Evolutionary conservation across 2,329 filamentous ascomycete species (phyloP).

Genomic region (Onygena corvina): DNA sequence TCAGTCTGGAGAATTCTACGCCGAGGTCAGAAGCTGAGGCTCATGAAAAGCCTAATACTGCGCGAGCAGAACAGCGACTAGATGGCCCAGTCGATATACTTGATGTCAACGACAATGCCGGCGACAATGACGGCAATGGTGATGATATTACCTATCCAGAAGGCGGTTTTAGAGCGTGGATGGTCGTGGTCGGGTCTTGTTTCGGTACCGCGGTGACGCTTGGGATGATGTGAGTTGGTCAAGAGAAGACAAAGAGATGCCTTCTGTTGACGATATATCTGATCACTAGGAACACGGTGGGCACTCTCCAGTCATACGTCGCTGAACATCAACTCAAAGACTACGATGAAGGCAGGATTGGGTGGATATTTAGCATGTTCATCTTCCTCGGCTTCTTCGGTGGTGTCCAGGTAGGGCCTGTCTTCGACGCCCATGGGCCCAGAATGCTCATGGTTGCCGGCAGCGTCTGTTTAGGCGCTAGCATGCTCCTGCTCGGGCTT

Average conservation of each 20-base stretch:
- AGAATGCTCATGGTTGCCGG: slow-evolving; percentile 23
- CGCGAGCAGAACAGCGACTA: no score
- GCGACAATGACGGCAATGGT: no score
- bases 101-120: no score
- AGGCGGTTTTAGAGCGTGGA: slow-evolving; percentile 33
- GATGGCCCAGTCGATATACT: no score
- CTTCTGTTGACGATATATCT: not conserved
- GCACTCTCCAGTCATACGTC: slow-evolving; percentile 31
- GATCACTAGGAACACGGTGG: slow-evolving; percentile 27
- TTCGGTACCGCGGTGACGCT: slow-evolving; percentile 32
- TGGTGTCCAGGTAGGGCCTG: slow-evolving; percentile 26
- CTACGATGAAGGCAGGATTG: slow-evolving; percentile 21
- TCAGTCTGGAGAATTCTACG: no score
- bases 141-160: slow-evolving; percentile 26
- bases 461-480: slow-evolving; percentile 21
- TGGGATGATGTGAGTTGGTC: slow-evolving; percentile 23
- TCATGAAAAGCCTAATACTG: no score
- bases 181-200: slow-evolving; percentile 34
- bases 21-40: no score
- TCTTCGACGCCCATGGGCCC: slow-evolving; percentile 30
- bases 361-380: slow-evolving; percentile 34
- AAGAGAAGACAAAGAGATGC: not conserved
- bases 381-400: slow-evolving; percentile 31
- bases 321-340: slow-evolving; percentile 26
- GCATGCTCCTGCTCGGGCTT: slow-evolving; percentile 24